These are phyloP conservation scores for Leccinum truebloodii DNA, from an alignment of 768 basidiomycete genomes.

Conservation along the genomic window DNA sequence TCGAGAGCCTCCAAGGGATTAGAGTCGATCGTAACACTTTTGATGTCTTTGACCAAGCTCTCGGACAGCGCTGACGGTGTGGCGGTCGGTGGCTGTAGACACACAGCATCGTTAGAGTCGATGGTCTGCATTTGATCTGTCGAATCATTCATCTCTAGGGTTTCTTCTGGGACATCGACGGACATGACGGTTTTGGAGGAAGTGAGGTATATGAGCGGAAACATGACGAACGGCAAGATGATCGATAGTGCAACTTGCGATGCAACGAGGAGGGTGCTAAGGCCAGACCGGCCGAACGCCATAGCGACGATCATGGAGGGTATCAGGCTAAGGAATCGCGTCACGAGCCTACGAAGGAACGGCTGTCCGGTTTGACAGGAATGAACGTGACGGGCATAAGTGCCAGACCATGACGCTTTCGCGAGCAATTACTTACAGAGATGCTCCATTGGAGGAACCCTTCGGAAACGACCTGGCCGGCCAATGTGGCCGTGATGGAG, in stretches of 20 bases:
- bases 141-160: neutral
- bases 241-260: conserved; percentile 50
- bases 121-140: neutral
- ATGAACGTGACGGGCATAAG: neutral
- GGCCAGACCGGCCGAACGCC: conserved; percentile 43
- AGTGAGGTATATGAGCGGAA: conserved; percentile 42
- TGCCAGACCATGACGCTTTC: neutral
- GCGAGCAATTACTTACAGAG: conserved; percentile 24
- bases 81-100: neutral
- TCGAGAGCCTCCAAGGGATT: conserved; percentile 4
- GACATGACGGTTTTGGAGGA: conserved; percentile 37
- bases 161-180: conserved; percentile 5
- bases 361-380: conserved; percentile 17
- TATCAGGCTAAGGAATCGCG: conserved; percentile 46
- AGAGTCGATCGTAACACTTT: conserved; percentile 1
- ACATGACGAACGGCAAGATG: conserved; percentile 47
- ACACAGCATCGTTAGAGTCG: conserved; percentile 18
- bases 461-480: conserved; percentile 50
- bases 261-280: conserved; percentile 49
- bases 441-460: conserved; percentile 52
- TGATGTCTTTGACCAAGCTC: neutral
- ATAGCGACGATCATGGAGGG: conserved; percentile 46
- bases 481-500: conserved; percentile 48
- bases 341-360: conserved; percentile 42
- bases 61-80: conserved; percentile 1